These are phyloP conservation scores for Colletotrichum lini DNA, from an alignment of 2,329 filamentous ascomycete genomes.

Conservation along the genomic window DNA sequence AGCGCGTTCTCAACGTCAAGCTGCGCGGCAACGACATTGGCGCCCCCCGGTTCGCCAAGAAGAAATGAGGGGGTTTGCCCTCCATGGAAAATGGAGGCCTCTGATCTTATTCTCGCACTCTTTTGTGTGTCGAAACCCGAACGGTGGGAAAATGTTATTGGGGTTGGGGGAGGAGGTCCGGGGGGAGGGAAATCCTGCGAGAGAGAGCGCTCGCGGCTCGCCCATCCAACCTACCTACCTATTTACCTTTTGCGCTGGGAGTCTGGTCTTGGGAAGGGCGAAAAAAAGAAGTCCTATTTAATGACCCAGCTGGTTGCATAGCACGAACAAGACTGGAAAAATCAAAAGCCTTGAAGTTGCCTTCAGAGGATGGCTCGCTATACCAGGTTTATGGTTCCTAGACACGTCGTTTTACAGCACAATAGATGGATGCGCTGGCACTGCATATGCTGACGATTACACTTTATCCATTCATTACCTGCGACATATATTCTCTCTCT, in stretches of 20 bases:
- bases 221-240: not conserved
- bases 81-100: not conserved
- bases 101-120: not conserved
- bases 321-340: conserved; percentile 34
- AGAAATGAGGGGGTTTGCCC: conserved; percentile 59
- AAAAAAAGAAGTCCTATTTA: conserved; percentile 17
- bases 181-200: conserved; percentile 2
- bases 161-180: not conserved
- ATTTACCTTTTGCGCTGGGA: conserved; percentile 23
- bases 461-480: conserved; percentile 19
- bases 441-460: conserved; percentile 36
- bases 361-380: conserved; percentile 34
- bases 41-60: conserved; percentile 85
- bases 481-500: not conserved
- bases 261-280: conserved; percentile 35
- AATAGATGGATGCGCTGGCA: conserved; percentile 42
- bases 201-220: conserved; percentile 12
- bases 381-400: conserved; percentile 41
- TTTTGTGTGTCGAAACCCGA: conserved; percentile 1
- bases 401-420: conserved; percentile 34
- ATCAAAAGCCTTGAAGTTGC: conserved; percentile 23
- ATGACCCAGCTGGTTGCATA: conserved; percentile 39
- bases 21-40: conserved; percentile 90
- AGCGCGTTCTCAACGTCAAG: conserved; percentile 89
- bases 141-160: not conserved